Percentiles rank a stretch among this genome's conserved stretches.
phyloP scores from a whole-genome alignment of 257 asterid species.

The Nicotiana otophora region DNA sequence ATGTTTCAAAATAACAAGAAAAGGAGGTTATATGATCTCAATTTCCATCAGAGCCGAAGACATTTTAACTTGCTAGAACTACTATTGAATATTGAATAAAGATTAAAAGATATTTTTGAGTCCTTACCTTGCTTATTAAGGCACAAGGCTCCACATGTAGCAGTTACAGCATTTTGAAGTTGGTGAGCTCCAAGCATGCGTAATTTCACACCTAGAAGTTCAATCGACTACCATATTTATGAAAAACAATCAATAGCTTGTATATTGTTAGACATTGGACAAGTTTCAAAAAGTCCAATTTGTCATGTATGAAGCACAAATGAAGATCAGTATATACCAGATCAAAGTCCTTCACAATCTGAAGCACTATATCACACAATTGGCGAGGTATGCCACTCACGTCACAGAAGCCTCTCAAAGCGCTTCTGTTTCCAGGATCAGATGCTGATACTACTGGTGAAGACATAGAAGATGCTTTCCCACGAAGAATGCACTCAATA shows the following conservation, averaged over 20 bases:
- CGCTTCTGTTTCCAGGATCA: slow-evolving; percentile 69
- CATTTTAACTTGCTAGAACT: background rate
- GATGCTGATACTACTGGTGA: slow-evolving; percentile 83
- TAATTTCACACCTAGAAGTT: slow-evolving; percentile 57
- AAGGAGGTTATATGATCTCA: background rate
- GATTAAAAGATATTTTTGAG: background rate
- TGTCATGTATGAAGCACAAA: background rate
- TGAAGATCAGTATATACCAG: slow-evolving; percentile 36
- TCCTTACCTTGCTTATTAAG: slow-evolving; percentile 71
- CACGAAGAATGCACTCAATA: slow-evolving; percentile 70
- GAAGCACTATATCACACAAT: slow-evolving; percentile 63
- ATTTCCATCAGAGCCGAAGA: background rate
- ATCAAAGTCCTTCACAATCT: slow-evolving; percentile 49
- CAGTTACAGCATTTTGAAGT: slow-evolving; percentile 86
- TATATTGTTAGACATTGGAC: background rate
- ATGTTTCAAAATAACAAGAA: background rate
- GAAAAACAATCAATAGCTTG: slow-evolving; percentile 1
- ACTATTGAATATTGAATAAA: background rate
- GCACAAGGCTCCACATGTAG: slow-evolving; percentile 84
- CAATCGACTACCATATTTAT: slow-evolving; percentile 42
- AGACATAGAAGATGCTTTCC: slow-evolving; percentile 55
- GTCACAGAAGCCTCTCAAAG: slow-evolving; percentile 47
- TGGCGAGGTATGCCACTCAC: slow-evolving; percentile 47
- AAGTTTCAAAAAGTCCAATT: background rate
- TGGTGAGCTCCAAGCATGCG: slow-evolving; percentile 85